These are phyloP conservation scores for Hyphopichia fennica DNA, from an alignment of 1,139 yeast genomes.

Conservation along the genomic window DNA sequence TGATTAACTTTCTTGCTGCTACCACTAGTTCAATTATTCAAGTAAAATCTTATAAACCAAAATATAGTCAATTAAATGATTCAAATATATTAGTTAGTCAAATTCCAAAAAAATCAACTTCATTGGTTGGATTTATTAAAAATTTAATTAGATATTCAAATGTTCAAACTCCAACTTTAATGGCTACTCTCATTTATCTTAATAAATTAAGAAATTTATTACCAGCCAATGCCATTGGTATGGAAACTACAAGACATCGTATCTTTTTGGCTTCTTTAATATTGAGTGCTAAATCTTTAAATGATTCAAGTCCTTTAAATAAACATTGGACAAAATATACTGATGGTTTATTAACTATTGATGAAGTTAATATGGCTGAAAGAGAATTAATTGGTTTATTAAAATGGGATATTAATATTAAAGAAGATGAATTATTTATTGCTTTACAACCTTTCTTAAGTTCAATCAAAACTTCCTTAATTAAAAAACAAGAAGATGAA, in stretches of 20 bases:
- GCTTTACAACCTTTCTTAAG: slow-evolving; percentile 74
- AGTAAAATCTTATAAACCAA: slow-evolving; percentile 34
- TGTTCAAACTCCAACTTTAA: slow-evolving; percentile 92
- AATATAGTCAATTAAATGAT: slow-evolving; percentile 14
- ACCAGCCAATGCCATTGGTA: slow-evolving; percentile 89
- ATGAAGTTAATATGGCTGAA: slow-evolving; percentile 89
- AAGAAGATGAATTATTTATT: slow-evolving; percentile 64
- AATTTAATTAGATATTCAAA: slow-evolving; percentile 75
- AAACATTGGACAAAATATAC: slow-evolving; percentile 96
- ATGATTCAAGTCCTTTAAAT: slow-evolving; percentile 92
- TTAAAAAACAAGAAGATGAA: slow-evolving; percentile 31
- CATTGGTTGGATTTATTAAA: slow-evolving; percentile 64
- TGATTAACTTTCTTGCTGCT: slow-evolving; percentile 78
- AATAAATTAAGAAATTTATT: slow-evolving; percentile 72
- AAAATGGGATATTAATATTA: slow-evolving; percentile 78
- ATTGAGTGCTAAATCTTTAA: slow-evolving; percentile 84
- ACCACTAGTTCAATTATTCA: slow-evolving; percentile 80
- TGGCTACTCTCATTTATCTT: slow-evolving; percentile 86
- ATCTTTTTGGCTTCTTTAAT: slow-evolving; percentile 86
- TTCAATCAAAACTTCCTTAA: slow-evolving; percentile 55
- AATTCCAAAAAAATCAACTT: slow-evolving; percentile 19
- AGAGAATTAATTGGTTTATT: slow-evolving; percentile 78
- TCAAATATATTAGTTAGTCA: slow-evolving; percentile 24
- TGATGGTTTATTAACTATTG: slow-evolving; percentile 70
- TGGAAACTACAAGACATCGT: slow-evolving; percentile 91